These are phyloP conservation scores for Solanum lignicaule DNA, from an alignment of 257 asterid species.

Conservation along the genomic window DNA sequence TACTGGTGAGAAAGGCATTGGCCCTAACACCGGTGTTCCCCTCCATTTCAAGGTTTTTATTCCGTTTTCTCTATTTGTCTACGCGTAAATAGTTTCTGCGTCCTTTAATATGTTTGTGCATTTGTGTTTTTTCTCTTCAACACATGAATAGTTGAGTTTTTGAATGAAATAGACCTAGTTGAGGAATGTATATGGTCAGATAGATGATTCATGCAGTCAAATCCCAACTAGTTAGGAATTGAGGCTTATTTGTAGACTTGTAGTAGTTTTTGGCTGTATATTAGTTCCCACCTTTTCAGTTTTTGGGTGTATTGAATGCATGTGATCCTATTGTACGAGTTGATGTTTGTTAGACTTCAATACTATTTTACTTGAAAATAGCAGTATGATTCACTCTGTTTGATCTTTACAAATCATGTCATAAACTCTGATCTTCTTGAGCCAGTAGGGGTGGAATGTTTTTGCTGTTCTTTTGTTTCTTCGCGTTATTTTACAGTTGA, in stretches of 20 bases:
- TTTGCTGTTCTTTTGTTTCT: neutral
- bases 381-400: neutral
- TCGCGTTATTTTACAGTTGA: neutral
- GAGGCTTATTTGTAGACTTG: neutral
- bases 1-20: slow-evolving; percentile 30
- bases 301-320: neutral
- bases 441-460: neutral
- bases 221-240: neutral
- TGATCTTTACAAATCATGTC: neutral
- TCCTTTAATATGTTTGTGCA: neutral
- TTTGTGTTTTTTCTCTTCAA: neutral
- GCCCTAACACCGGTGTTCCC: slow-evolving; percentile 19
- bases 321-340: neutral
- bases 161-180: neutral
- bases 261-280: neutral
- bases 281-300: neutral
- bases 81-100: neutral
- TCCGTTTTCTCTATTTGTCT: neutral
- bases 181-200: neutral
- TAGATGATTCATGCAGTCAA: neutral
- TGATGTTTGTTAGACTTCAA: neutral
- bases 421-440: neutral
- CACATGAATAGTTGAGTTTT: neutral
- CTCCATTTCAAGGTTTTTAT: slow-evolving; percentile 30
- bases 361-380: neutral